phyloP scores from a whole-genome alignment of 2,329 filamentous ascomycete species.

The Scortechinia acanthostroma region DNA sequence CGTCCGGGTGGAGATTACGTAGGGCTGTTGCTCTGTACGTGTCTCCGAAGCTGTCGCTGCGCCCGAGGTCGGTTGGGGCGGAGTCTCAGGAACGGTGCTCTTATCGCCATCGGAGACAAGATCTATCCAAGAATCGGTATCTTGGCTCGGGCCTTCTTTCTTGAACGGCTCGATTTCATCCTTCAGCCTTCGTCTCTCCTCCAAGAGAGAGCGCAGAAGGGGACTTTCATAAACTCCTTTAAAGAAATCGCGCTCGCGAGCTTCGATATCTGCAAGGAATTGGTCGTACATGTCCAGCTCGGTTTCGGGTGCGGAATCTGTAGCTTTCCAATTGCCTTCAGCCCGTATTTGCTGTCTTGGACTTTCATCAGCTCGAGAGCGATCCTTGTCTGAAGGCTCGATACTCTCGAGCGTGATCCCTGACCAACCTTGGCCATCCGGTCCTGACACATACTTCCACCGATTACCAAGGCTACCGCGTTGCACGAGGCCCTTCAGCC shows the following conservation, averaged over 20 bases:
- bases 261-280: conserved; percentile 27
- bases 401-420: not conserved
- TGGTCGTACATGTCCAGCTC: conserved; percentile 45
- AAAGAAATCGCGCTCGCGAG: conserved; percentile 18
- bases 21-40: not conserved
- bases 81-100: not conserved
- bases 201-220: conserved; percentile 17
- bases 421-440: not conserved
- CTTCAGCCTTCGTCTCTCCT: not conserved
- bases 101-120: not conserved
- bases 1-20: conserved; percentile 44
- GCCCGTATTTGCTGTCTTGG: not conserved
- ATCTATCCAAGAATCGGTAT: not conserved
- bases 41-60: not conserved
- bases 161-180: not conserved
- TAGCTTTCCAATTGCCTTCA: not conserved
- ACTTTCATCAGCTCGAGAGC: not conserved
- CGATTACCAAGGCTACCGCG: conserved; percentile 28
- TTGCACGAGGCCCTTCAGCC: conserved; percentile 26
- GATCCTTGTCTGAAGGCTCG: not conserved
- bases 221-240: conserved; percentile 17
- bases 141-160: not conserved
- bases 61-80: not conserved
- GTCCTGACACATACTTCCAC: conserved; percentile 16
- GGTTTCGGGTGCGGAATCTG: conserved; percentile 15